Evolutionary conservation across 2,329 filamentous ascomycete genomes (phyloP).

Genomic region (Aurifilum marmelostoma): DNA sequence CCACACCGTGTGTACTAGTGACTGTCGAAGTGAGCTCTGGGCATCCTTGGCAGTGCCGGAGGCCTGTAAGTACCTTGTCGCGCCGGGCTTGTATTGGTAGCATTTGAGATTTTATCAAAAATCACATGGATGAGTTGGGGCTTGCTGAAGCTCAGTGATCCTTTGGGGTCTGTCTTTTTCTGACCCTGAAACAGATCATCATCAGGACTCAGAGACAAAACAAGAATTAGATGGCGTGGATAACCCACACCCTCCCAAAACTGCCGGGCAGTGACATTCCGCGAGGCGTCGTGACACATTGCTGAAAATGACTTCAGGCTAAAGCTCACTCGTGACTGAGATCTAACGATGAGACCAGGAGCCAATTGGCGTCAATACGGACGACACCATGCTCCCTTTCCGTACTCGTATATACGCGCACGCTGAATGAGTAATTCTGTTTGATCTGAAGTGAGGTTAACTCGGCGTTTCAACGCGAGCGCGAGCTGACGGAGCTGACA

Average conservation of each 20-base stretch:
- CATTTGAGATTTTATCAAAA: neutral
- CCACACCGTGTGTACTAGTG: neutral
- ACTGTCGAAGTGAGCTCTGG: neutral
- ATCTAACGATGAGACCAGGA: neutral
- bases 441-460: neutral
- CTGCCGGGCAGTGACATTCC: neutral
- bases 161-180: neutral
- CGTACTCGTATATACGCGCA: neutral
- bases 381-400: neutral
- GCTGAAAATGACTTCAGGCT: neutral
- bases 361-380: neutral
- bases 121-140: neutral
- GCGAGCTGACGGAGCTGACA: constrained; percentile 1
- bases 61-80: neutral
- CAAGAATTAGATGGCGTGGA: neutral
- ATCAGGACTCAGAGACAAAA: neutral
- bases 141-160: neutral
- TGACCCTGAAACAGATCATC: neutral
- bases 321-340: neutral
- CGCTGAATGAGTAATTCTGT: neutral
- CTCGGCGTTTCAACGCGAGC: neutral
- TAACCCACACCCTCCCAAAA: neutral
- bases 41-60: neutral
- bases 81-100: neutral
- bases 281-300: neutral